phyloP scores from a whole-genome alignment of 2,329 filamentous ascomycete species.

The Fusarium guadeloupense region DNA sequence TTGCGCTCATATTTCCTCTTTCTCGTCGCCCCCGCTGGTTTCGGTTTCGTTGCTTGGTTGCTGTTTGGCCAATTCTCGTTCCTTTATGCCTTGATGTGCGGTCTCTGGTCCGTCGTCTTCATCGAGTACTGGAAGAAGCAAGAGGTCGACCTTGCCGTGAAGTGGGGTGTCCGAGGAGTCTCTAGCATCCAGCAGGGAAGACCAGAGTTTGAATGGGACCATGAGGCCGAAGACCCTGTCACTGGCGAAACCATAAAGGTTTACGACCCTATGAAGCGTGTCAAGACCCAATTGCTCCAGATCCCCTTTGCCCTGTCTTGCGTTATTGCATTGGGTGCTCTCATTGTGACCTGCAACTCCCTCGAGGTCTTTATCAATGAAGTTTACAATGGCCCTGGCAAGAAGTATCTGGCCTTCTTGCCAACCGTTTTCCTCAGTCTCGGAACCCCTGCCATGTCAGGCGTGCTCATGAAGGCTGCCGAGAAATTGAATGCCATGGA shows the following conservation, averaged over 20 bases:
- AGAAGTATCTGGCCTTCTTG: conserved; percentile 85
- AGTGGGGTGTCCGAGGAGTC: conserved; percentile 89
- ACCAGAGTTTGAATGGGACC: conserved; percentile 81
- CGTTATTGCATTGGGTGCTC: conserved; percentile 74
- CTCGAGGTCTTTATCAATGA: conserved; percentile 97
- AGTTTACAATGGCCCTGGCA: conserved; percentile 89
- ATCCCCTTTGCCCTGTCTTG: conserved; percentile 85
- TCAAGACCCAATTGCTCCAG: conserved; percentile 81
- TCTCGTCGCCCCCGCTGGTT: conserved; percentile 80
- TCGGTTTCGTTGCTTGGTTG: conserved; percentile 81
- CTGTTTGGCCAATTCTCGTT: conserved; percentile 87
- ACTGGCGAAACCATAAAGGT: conserved; percentile 81
- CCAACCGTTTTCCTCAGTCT: conserved; percentile 89
- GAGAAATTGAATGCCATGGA: conserved; percentile 82
- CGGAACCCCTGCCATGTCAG: conserved; percentile 79
- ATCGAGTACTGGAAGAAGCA: conserved; percentile 97
- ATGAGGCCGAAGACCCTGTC: conserved; percentile 78
- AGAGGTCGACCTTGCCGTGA: conserved; percentile 83
- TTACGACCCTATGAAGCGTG: conserved; percentile 79
- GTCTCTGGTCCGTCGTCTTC: conserved; percentile 88
- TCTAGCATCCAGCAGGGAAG: conserved; percentile 82
- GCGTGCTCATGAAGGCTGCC: conserved; percentile 79
- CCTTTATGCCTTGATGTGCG: conserved; percentile 79
- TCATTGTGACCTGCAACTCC: conserved; percentile 88
- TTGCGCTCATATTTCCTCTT: conserved; percentile 90